A percentile compares a stretch with the other conserved stretches of the same genome.
Conservation (phyloP, 2,329 filamentous ascomycete species). For the Pseudogymnoascus sp. region DNA sequence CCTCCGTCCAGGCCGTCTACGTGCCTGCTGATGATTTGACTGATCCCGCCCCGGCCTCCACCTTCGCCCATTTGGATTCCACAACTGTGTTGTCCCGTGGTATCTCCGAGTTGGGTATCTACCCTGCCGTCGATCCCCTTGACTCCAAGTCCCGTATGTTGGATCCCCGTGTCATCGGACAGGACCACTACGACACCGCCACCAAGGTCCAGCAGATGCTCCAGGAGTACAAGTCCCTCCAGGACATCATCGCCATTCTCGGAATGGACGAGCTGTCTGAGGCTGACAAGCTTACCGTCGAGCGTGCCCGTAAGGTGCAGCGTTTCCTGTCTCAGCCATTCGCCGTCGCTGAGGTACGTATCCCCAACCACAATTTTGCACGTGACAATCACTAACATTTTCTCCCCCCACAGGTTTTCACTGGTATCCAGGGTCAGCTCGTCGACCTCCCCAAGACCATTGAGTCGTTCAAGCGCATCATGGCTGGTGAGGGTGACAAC, state of each 20-base stretch:
- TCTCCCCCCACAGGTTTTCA: conserved; percentile 52
- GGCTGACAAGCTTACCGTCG: conserved; percentile 98
- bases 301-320: conserved; percentile 99
- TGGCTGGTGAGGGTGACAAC: conserved; percentile 89
- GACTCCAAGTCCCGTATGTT: conserved; percentile 99
- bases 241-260: conserved; percentile 99
- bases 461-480: conserved; percentile 85
- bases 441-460: conserved; percentile 99
- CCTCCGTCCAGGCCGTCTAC: conserved; percentile 99
- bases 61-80: conserved; percentile 99
- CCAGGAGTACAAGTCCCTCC: conserved; percentile 99
- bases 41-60: conserved; percentile 97
- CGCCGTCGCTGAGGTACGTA: conserved; percentile 57
- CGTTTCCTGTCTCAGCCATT: conserved; percentile 99
- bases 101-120: conserved; percentile 99
- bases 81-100: conserved; percentile 99
- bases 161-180: conserved; percentile 94
- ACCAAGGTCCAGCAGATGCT: conserved; percentile 97
- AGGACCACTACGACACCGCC: conserved; percentile 95
- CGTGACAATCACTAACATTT: neutral
- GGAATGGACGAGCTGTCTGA: conserved; percentile 99
- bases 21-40: conserved; percentile 99
- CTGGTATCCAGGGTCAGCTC: conserved; percentile 89
- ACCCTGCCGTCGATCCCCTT: conserved; percentile 98
- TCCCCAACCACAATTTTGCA: neutral